Base-by-base conservation (phyloP, 768 basidiomycete species). In the Leucosporidium creatinivorum region DNA sequence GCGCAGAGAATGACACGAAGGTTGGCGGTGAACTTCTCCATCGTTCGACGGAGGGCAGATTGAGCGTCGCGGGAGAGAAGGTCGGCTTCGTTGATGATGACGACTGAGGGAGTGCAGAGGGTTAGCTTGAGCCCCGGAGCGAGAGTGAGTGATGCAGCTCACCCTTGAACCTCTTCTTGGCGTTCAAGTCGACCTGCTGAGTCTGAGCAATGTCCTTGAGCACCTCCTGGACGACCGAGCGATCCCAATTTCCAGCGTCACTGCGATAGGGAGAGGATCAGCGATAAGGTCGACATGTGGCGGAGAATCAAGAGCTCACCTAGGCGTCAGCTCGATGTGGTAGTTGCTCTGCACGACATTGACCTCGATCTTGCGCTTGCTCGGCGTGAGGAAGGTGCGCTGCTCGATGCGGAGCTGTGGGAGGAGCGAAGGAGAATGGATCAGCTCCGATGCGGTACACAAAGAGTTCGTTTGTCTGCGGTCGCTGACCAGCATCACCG, bases 1-100 rank as follows among this genome's bases (percentile, higher is more conserved):
- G 93, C 93, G 77, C 93, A 97, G 0, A 99, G 83, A 73, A 99
- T 94, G 75, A 99, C 87, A 33, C 94, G 86, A 85, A 99, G 85
- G 77, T 97, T 99, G 51, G 87, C 86, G 89, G 96, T 97, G 81
- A 94, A 98, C 79, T 97, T 98, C 77, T 99, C 94, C 94, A 98
- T 99, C 15, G 94, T 99, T 65, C 94, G 84, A 75, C 94, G 87
- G 44, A 99, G 84, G 12, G 94, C 94, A 0, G 94, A 93, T 81
- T 99, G 94, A 1, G 94, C 94, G 79, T 99, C 94, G 62, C 94
- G 87, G 17, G 91, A 87, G 51, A 99, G 83, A 0, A 90, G 87
- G 77, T 99, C 94, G 2, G 94, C 94, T 79, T 97, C 94, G 73
- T 98, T 97, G 76, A 99, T 96, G 66, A 99, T 84, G 60, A 99